Evolutionary conservation across 169 alveolate genomes (phyloP), one percentile per base, ranked within the genome.

Genomic region (Theileria luwenshuni): DNA sequence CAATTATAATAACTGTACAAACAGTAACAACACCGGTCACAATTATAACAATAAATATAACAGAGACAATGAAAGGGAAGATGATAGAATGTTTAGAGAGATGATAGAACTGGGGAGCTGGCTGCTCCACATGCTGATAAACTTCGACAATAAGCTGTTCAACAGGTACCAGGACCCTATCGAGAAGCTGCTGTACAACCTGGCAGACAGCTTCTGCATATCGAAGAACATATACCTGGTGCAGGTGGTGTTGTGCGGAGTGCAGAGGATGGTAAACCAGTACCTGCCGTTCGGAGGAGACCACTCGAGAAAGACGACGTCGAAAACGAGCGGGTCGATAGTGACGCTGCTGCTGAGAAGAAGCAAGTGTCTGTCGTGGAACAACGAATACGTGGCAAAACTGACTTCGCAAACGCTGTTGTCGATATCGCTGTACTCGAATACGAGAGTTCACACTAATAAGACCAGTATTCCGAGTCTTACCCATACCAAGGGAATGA

Each of bases 41-140:
- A 23, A 19, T 32, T 17, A 41, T 63, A 41, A 63, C n/a, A 35
- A 21, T 5, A 30, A 35, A 3, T 17, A 30, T n/a, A 19, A 21
- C 19, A 17, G n/a, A n/a, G n/a, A n/a, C 17, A 17, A 45, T 45
- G 52, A 45, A 17, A 45, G n/a, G n/a, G 17, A 23, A 51, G 10
- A 27, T 19, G 68, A 28, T 6, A 23, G 6, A 19, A 25, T 52
- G 13, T 41, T 2, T 2, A 42, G 41, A 1, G 42, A 43, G 17
- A 28, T 71, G 17, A 27, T 69, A 7, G 49, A 59, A 33, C 48
- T 79, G 25, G 38, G 86, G 43, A 77, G 73, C n/a, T 79, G 86
- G 86, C 35, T 79, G 41, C 23, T 79, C 41, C 86, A 79, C 21
- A n/a, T 79, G 72, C 56, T 79, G 43, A 43, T 79, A 1, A 61